Percentiles rank a stretch among this genome's conserved stretches.
These are phyloP conservation scores for Suhomyces kunorum DNA, from an alignment of 1,139 yeast genomes.

Conservation along the genomic window DNA sequence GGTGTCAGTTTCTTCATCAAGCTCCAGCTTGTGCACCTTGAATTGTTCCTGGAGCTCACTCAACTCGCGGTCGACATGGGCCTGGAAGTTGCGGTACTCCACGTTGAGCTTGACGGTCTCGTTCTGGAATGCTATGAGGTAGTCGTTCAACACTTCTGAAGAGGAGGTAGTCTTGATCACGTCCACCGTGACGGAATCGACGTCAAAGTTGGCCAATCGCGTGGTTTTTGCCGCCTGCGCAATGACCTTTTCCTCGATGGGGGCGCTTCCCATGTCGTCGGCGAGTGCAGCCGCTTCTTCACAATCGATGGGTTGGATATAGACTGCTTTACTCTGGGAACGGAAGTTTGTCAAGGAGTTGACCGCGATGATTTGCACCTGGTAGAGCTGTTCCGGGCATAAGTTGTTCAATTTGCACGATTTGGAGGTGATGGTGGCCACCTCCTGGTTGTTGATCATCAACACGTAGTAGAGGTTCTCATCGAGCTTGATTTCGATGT, in stretches of 20 bases:
- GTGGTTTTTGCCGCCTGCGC: background rate
- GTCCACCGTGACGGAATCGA: constrained; percentile 14
- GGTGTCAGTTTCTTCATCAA: constrained; percentile 35
- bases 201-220: constrained; percentile 4
- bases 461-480: constrained; percentile 41
- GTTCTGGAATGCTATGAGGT: constrained; percentile 30
- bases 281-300: constrained; percentile 7
- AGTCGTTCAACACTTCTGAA: constrained; percentile 23
- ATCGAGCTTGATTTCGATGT: constrained; percentile 32
- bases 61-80: constrained; percentile 26
- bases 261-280: constrained; percentile 6
- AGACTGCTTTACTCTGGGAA: constrained; percentile 39
- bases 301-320: constrained; percentile 18
- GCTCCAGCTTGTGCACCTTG: constrained; percentile 27
- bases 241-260: background rate
- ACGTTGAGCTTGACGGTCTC: constrained; percentile 29
- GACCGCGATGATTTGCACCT: constrained; percentile 42
- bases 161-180: constrained; percentile 12
- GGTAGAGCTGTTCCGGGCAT: constrained; percentile 31
- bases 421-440: constrained; percentile 39
- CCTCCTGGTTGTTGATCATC: constrained; percentile 40
- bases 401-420: constrained; percentile 42
- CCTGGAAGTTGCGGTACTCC: constrained; percentile 30
- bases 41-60: constrained; percentile 24
- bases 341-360: constrained; percentile 40